Evolutionary conservation across 129 eudicot species (phyloP), one percentile per base, ranked within the genome.

Genomic region (Centaurea solstitialis): DNA sequence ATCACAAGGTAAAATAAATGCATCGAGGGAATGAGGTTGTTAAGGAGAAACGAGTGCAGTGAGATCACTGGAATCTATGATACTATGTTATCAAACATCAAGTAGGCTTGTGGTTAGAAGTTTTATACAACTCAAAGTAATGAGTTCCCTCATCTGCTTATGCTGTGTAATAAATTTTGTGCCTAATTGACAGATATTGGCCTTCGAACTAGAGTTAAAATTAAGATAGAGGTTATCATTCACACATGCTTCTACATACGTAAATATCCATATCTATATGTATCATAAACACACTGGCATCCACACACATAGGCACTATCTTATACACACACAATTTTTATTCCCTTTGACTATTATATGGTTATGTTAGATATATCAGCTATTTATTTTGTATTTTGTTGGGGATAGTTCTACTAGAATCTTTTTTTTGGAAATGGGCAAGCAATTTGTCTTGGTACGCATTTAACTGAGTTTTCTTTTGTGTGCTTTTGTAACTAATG

Each of bases 41-140:
- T 39, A 17, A 40, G 62, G 73, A 39, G 70, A 40, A 20, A 65
- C 61, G 4, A 8, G 15, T 38, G 12, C 40, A 40, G 22, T 37
- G 39, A 65, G 40, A 22, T 76, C 72, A 65, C 80, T 65, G 61
- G 53, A 76, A 50, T 35, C 10, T 76, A 61, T 38, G 64, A 77
- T 65, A 66, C 66, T 50, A 39, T 23, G 21, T 23, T 41, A 24
- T 76, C 9, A 11, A 67, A 24, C 38, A 41, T 67, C 61, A 38
- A 72, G 76, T 53, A 50, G 62, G 18, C 4, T 43, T 7, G 39
- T 73, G n/a, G 11, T 43, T 11, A 41, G 6, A 73, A 41, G 66
- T 23, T 43, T 21, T 18, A 39, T 3, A 9, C 20, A 41, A 41
- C 40, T 17, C 11, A 45, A 43, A 26, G 33, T 76, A 13, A 62